phyloP scores from a whole-genome alignment of 805 yeast genomes.

The Candida xyloterini region DNA sequence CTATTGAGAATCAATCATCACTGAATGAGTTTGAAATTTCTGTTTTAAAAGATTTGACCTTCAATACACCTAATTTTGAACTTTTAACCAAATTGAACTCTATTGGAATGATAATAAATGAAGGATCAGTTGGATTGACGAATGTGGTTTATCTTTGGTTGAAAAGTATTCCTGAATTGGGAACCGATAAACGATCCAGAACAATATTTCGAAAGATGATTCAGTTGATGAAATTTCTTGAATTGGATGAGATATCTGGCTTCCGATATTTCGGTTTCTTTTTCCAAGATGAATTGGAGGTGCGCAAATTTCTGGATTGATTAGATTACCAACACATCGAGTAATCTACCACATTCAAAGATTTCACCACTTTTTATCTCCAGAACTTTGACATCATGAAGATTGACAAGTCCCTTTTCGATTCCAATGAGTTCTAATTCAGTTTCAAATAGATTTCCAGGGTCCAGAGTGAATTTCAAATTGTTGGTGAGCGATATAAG shows the following conservation, averaged over 20 bases:
- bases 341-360: conserved; percentile 64
- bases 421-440: conserved; percentile 59
- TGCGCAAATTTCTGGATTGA: conserved; percentile 13
- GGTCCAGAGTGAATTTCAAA: conserved; percentile 55
- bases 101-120: conserved; percentile 22
- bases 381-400: conserved; percentile 63
- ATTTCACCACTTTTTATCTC: conserved; percentile 65
- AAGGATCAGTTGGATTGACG: conserved; percentile 22
- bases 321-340: conserved; percentile 61
- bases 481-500: conserved; percentile 64
- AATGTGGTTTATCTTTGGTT: conserved; percentile 29
- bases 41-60: conserved; percentile 19
- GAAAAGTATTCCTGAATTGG: conserved; percentile 21
- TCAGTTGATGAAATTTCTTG: conserved; percentile 23
- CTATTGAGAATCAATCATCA: conserved; percentile 8
- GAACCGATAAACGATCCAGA: conserved; percentile 15
- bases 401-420: conserved; percentile 58
- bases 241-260: conserved; percentile 21
- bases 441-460: conserved; percentile 62
- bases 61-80: conserved; percentile 10
- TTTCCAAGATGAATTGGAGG: conserved; percentile 27
- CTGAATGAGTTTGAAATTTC: conserved; percentile 16
- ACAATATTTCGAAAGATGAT: conserved; percentile 19
- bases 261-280: conserved; percentile 30
- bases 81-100: conserved; percentile 17